Evolutionary conservation across 225 moss, liverwort and hornwort species (phyloP).

Genomic region (Bryoerythrophyllum caledonicum): DNA sequence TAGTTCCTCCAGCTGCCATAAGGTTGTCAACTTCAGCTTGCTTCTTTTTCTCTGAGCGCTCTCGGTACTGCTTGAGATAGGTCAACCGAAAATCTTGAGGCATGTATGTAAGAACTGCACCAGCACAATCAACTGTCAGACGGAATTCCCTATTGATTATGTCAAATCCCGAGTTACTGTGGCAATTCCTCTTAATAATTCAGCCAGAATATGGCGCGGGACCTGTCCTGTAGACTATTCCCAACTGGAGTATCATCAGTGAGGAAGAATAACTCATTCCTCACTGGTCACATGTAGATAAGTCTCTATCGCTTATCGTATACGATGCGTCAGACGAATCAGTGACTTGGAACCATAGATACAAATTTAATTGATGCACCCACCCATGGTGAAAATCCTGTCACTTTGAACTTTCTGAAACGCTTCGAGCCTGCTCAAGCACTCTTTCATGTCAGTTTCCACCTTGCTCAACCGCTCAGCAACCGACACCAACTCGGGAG

Average conservation of each 20-base stretch:
- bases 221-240: background rate
- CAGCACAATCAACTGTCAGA: slow-evolving; percentile 9
- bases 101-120: slow-evolving; percentile 97
- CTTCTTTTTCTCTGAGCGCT: slow-evolving; percentile 83
- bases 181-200: background rate
- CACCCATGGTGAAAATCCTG: slow-evolving; percentile 69
- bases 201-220: background rate
- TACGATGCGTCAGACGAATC: background rate
- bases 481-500: slow-evolving; percentile 30
- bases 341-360: background rate
- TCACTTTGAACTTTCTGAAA: slow-evolving; percentile 62
- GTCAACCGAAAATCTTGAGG: slow-evolving; percentile 92
- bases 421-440: slow-evolving; percentile 42
- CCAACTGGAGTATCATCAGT: too few species aligned
- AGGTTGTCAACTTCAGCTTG: slow-evolving; percentile 84
- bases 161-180: background rate
- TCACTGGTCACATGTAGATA: background rate
- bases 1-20: slow-evolving; percentile 67
- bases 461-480: slow-evolving; percentile 45
- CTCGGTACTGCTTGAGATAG: slow-evolving; percentile 87
- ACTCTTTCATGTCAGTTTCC: slow-evolving; percentile 38
- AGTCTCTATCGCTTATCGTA: background rate
- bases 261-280: too few species aligned
- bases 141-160: slow-evolving; percentile 11
- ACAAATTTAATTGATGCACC: slow-evolving; percentile 15